Conservation (phyloP, 23 red algal genomes). For the Chondrus crispus region DNA sequence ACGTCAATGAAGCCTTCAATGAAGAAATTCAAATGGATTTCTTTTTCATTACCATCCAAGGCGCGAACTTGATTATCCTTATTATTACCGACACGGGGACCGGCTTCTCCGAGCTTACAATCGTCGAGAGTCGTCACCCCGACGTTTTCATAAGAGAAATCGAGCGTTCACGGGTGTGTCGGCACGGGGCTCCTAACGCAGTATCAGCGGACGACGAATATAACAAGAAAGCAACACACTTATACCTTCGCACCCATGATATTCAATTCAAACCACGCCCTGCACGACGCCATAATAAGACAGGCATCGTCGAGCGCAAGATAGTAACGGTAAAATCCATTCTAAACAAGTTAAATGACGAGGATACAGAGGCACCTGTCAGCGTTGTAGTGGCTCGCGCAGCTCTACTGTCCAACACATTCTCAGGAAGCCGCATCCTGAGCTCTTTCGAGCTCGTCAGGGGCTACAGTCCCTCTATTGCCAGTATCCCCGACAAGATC, state of each 20-base stretch:
- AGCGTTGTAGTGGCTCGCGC: neutral
- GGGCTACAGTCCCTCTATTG: neutral
- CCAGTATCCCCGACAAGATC: neutral
- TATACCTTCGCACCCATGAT: neutral
- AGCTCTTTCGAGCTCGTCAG: neutral
- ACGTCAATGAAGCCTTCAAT: slow-evolving; percentile 30
- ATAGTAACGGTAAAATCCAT: neutral
- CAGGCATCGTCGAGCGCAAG: neutral
- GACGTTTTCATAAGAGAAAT: neutral
- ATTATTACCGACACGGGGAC: slow-evolving; percentile 1
- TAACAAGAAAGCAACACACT: neutral
- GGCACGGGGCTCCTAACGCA: slow-evolving; percentile 4
- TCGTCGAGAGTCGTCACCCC: neutral
- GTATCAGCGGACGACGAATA: neutral
- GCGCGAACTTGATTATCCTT: neutral
- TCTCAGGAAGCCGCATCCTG: neutral
- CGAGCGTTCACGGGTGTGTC: slow-evolving; percentile 1
- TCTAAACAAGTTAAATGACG: neutral
- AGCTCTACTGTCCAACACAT: neutral
- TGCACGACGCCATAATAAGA: neutral
- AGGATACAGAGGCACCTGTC: neutral
- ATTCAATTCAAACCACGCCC: neutral
- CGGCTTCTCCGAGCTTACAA: neutral
- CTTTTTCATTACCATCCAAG: neutral
- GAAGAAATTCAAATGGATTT: slow-evolving; percentile 22